These are phyloP conservation scores for Yamadazyma siamensis DNA, from an alignment of 1,139 yeast species.

Conservation along the genomic window DNA sequence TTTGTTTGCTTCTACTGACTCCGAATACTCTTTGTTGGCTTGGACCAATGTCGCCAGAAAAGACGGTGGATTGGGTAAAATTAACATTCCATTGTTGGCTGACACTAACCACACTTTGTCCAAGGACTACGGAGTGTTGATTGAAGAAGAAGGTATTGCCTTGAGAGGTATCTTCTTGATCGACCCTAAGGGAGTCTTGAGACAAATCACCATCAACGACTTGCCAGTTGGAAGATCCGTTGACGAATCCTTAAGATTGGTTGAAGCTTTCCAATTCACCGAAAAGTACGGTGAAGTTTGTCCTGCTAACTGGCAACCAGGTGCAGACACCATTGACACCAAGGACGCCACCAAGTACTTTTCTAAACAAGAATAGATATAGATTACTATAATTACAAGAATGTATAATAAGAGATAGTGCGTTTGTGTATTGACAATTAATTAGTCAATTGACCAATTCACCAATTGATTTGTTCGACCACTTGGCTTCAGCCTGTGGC, in stretches of 20 bases:
- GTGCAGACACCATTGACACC: conserved; percentile 89
- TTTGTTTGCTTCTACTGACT: conserved; percentile 95
- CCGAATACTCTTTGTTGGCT: conserved; percentile 94
- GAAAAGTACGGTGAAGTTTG: conserved; percentile 98
- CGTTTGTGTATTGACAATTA: too few species aligned
- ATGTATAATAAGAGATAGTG: too few species aligned
- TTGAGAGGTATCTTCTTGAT: conserved; percentile 97
- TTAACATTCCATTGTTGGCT: conserved; percentile 89
- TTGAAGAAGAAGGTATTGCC: conserved; percentile 94
- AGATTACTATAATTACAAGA: too few species aligned
- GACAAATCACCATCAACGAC: conserved; percentile 97
- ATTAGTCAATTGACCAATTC: too few species aligned
- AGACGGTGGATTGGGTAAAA: conserved; percentile 97
- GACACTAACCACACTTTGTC: conserved; percentile 96
- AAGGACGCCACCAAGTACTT: conserved; percentile 81
- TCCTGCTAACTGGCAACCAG: conserved; percentile 99
- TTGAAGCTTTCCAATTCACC: conserved; percentile 98
- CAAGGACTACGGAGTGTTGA: conserved; percentile 93
- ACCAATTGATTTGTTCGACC: too few species aligned
- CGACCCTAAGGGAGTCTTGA: conserved; percentile 89
- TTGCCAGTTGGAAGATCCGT: conserved; percentile 99
- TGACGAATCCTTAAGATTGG: conserved; percentile 93
- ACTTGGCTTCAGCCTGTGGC: too few species aligned
- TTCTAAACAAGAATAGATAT: conserved; percentile 14
- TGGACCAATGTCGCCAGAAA: conserved; percentile 97